Evolutionary conservation across 805 yeast species (phyloP), one percentile per base, ranked within the genome.

Genomic region (Metschnikowia vanudenii): DNA sequence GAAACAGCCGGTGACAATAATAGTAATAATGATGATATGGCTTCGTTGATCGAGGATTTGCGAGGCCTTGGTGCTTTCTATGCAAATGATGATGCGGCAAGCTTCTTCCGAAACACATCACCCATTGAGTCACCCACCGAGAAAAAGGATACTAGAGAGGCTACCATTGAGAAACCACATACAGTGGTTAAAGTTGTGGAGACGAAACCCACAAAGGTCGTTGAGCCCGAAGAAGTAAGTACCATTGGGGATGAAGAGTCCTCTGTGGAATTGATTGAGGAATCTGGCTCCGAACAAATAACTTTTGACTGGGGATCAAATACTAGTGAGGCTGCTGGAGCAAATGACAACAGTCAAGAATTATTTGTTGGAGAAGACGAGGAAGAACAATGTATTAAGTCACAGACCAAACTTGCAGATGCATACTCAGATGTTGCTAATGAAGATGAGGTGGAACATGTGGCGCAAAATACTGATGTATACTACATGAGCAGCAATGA

Each of bases 401-500:
- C 24, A 20, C 24, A 20, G 24, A 20, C 7, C 24, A 7, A 20
- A 5, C 4, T 7, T 7, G 24, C 24, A 20, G 24, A 20, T 5
- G 24, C 4, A 20, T 20, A 20, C 24, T 20, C 24, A 4, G 24
- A 4, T 20, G 7, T 20, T 20, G 24, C 24, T 7, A 20, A 20
- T 20, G 24, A 20, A 20, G 24, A 20, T 5, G 24, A 20, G 7
- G 24, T 20, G 24, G 24, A 20, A 20, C 4, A 5, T 7, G 24
- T 20, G 24, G 24, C 7, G 24, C 24, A 20, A 20, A 20, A 20
- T 20, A 20, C 24, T 12, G 20, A 19, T 20, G 26, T 19, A 12
- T 33, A 33, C 24, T 33, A 32, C 18, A 33, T 40, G 38, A 40
- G 37, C 19, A 33, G 43, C 43, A 33, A 33, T 33, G 43, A 33